A percentile compares a stretch with the other conserved stretches of the same genome.
Conservation (phyloP, 2,329 filamentous ascomycete species). For the Aspergillus thermomutatus region DNA sequence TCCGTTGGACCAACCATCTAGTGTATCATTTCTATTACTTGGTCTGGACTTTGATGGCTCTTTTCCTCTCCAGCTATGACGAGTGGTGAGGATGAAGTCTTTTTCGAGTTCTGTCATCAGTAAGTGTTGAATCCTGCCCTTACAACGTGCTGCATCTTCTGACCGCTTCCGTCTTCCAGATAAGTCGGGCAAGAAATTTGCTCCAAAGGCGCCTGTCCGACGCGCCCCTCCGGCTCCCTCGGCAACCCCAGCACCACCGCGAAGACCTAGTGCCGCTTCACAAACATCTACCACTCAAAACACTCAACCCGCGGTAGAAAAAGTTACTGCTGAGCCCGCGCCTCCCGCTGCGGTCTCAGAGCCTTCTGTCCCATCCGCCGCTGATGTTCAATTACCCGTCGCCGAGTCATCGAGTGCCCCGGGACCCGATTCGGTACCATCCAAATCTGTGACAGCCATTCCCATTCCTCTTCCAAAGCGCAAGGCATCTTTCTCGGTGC, state of each 20-base stretch:
- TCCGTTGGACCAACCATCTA: not conserved
- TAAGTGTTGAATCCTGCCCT: slow-evolving; percentile 24
- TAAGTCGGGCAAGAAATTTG: slow-evolving; percentile 75
- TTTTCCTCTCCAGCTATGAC: slow-evolving; percentile 18
- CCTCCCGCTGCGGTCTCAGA: slow-evolving; percentile 9
- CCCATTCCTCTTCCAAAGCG: slow-evolving; percentile 27
- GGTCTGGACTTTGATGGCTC: not conserved
- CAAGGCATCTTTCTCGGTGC: slow-evolving; percentile 22
- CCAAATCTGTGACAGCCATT: slow-evolving; percentile 18
- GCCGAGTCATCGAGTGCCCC: slow-evolving; percentile 12
- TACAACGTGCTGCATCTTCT: slow-evolving; percentile 3
- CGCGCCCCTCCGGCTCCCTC: slow-evolving; percentile 46
- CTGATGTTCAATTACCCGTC: slow-evolving; percentile 17
- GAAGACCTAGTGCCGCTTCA: slow-evolving; percentile 39
- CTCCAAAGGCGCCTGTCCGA: slow-evolving; percentile 65
- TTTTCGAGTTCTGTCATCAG: slow-evolving; percentile 55
- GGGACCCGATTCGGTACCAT: not conserved
- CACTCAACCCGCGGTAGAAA: slow-evolving; percentile 21
- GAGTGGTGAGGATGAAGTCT: slow-evolving; percentile 39
- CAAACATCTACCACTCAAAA: slow-evolving; percentile 28
- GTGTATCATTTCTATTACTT: not conserved
- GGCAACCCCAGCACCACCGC: slow-evolving; percentile 32
- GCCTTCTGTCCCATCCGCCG: slow-evolving; percentile 1
- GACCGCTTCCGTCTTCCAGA: slow-evolving; percentile 25
- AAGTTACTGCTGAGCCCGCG: slow-evolving; percentile 14